Conservation (phyloP, 768 basidiomycete genomes). For the Lactarius evosmus region DNA sequence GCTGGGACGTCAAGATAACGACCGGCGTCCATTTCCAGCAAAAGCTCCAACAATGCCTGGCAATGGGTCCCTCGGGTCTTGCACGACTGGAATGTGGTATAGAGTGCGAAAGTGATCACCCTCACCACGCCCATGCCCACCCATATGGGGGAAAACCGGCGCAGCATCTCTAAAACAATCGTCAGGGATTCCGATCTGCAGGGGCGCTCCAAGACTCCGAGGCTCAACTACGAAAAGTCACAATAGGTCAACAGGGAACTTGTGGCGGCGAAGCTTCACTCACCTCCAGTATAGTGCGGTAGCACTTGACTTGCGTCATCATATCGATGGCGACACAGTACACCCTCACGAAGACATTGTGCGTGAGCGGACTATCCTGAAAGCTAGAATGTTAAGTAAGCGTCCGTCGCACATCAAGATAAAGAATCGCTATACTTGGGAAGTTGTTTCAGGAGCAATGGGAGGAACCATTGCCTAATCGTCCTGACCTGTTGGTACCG, state of each 20-base stretch:
- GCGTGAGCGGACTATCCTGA: slow-evolving; percentile 15
- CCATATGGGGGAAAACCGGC: slow-evolving; percentile 71
- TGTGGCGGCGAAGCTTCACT: slow-evolving; percentile 20
- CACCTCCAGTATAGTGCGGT: slow-evolving; percentile 68
- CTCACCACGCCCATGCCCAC: slow-evolving; percentile 65
- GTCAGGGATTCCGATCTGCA: slow-evolving; percentile 51
- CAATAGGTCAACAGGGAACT: background rate
- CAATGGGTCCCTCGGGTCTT: slow-evolving; percentile 63
- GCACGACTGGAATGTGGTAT: slow-evolving; percentile 59
- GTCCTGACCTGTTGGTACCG: slow-evolving; percentile 74
- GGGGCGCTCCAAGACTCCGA: slow-evolving; percentile 50
- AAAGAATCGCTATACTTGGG: slow-evolving; percentile 38
- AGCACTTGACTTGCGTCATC: slow-evolving; percentile 60
- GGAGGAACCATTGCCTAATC: slow-evolving; percentile 72
- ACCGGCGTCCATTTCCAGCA: slow-evolving; percentile 64
- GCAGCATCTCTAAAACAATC: slow-evolving; percentile 67
- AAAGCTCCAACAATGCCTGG: slow-evolving; percentile 56
- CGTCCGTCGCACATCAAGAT: background rate
- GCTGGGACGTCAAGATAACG: slow-evolving; percentile 52
- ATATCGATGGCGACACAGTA: slow-evolving; percentile 59
- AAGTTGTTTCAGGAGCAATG: slow-evolving; percentile 55
- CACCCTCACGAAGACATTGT: slow-evolving; percentile 43
- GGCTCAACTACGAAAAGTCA: slow-evolving; percentile 33
- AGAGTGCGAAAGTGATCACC: slow-evolving; percentile 55
- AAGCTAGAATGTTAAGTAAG: slow-evolving; percentile 5